Evolutionary conservation across 257 asterid genomes (phyloP), one percentile per base, ranked within the genome.

Genomic region (Scutellaria barbata): DNA sequence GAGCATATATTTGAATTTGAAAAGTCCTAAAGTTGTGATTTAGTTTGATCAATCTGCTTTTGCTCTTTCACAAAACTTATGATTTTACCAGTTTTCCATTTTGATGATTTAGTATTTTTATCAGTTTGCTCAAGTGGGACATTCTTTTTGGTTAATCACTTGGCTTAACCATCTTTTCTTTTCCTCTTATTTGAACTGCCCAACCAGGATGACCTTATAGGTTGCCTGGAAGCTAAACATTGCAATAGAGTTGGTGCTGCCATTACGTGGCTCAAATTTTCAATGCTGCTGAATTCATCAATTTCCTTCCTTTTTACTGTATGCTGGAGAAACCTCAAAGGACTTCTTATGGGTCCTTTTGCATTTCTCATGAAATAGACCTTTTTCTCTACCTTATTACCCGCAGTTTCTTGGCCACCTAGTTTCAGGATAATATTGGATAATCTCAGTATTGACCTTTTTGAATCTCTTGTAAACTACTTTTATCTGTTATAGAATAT

Each of bases 361-460:
- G 22, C 50, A 39, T 59, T 60, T 60, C 4, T n/a, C 46, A 58
- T 33, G 46, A 58, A 54, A 58, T 58, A 11, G 66, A 39, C 45
- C 39, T 14, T 60, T 43, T 60, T 39, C 66, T 7, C 40, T n/a
- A 37, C 46, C 66, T 33, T 37, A 60, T 14, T n/a, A 39, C 3
- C 35, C 47, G 14, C 61, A 25, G 9, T 56, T 60, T 60, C 66
- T 3, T 60, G 66, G 20, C 47, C 66, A 59, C 14, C 13, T 37
- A 8, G 66, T 7, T 59, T 59, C 66, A 16, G 50, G 33, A 60
- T 60, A 60, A 8, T 37, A 37, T 30, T 59, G 67, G 16, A 39
- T 40, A 40, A 6, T 50, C 16, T 42, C 17, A 17, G 39, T 62
- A 53, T 4, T 62, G 5, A 41, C 51, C 65, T 33, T 62, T 5